Evolutionary conservation across 2,329 filamentous ascomycete species (phyloP).

Genomic region (Neurospora crassa): DNA sequence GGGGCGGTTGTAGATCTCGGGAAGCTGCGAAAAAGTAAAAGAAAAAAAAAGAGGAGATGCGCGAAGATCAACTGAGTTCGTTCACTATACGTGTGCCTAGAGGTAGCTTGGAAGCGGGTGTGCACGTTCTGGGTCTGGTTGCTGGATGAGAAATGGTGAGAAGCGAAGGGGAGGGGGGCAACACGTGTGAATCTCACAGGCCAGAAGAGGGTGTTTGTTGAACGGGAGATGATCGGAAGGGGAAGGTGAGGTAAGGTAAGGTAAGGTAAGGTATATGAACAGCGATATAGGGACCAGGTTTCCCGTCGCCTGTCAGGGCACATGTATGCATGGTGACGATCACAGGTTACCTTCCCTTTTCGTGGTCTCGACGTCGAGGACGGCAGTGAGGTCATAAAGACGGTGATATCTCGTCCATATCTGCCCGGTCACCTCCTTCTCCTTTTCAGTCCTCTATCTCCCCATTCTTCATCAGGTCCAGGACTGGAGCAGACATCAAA

Average conservation of each 20-base stretch:
- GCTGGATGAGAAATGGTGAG: background rate
- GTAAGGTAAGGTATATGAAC: background rate
- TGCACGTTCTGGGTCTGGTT: background rate
- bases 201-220: too few species aligned
- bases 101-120: background rate
- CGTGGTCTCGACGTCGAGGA: background rate
- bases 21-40: too few species aligned
- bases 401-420: background rate
- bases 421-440: background rate
- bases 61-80: too few species aligned
- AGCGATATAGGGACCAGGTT: background rate
- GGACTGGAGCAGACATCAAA: background rate
- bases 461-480: background rate
- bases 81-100: background rate
- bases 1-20: background rate
- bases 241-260: too few species aligned
- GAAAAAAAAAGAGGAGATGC: background rate
- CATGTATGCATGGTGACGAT: background rate
- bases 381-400: background rate
- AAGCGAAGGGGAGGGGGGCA: too few species aligned
- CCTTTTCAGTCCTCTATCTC: background rate
- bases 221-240: background rate
- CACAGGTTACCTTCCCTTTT: background rate
- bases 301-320: background rate
- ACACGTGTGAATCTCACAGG: background rate